Percentiles rank a stretch among this genome's conserved stretches.
Conservation (phyloP, 1,284 basidiomycete genomes). For the Fomes fomentarius region DNA sequence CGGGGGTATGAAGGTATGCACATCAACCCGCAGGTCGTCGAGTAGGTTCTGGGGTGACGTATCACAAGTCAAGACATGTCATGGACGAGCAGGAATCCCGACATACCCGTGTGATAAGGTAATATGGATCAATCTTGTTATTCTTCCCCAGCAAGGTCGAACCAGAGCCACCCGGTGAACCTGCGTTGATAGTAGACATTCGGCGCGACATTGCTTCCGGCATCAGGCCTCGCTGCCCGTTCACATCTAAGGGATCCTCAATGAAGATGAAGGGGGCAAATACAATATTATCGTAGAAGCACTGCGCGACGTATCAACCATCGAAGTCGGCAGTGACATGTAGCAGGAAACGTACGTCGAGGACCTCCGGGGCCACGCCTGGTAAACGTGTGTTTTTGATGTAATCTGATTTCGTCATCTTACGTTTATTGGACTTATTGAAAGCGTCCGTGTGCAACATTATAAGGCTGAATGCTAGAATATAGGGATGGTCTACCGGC, state of each 20-base stretch:
- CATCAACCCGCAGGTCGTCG: conserved; percentile 76
- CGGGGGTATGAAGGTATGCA: conserved; percentile 64
- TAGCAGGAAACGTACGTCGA: conserved; percentile 68
- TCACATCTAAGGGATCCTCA: conserved; percentile 82
- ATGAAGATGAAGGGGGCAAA: conserved; percentile 96
- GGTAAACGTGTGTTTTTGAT: conserved; percentile 89
- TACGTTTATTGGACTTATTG: conserved; percentile 96
- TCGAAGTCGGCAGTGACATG: background rate
- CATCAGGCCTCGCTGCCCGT: conserved; percentile 53
- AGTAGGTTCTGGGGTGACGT: conserved; percentile 59
- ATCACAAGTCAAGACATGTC: conserved; percentile 3
- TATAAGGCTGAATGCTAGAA: conserved; percentile 96
- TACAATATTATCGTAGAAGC: conserved; percentile 96
- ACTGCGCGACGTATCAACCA: conserved; percentile 48
- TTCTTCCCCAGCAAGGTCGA: conserved; percentile 53
- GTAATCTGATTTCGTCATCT: conserved; percentile 96
- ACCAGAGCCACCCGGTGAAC: conserved; percentile 39
- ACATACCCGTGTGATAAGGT: conserved; percentile 80
- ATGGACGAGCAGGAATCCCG: background rate
- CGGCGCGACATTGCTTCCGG: conserved; percentile 48
- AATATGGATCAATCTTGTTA: conserved; percentile 89
- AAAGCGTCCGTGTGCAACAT: conserved; percentile 99
- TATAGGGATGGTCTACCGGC: conserved; percentile 87
- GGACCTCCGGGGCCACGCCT: conserved; percentile 81
- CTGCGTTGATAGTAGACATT: conserved; percentile 42